These are phyloP conservation scores for Taiozyma sp. DNA, from an alignment of 1,139 yeast species.

Conservation along the genomic window DNA sequence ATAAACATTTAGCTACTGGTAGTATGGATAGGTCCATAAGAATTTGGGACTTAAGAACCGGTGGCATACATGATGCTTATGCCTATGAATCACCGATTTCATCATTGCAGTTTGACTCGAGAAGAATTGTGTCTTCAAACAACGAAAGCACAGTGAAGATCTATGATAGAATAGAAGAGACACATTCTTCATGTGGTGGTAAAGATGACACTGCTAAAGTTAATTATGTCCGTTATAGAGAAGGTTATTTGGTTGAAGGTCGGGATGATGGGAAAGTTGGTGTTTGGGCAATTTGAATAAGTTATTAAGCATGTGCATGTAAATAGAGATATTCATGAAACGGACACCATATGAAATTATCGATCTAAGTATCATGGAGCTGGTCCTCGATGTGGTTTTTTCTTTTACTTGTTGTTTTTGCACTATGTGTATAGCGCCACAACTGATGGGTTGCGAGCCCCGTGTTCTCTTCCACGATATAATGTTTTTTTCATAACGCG, in stretches of 20 bases:
- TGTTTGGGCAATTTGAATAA: slow-evolving; percentile 44
- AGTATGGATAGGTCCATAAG: slow-evolving; percentile 59
- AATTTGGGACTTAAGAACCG: slow-evolving; percentile 69
- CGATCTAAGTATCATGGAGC: too few relatives aligned
- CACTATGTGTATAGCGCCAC: too few relatives aligned
- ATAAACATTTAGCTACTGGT: slow-evolving; percentile 56
- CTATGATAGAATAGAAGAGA: slow-evolving; percentile 47
- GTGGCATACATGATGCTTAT: slow-evolving; percentile 53
- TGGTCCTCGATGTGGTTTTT: too few relatives aligned
- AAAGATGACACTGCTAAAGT: slow-evolving; percentile 28
- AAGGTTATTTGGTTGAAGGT: slow-evolving; percentile 62
- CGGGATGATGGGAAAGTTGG: slow-evolving; percentile 51
- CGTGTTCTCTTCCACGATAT: too few relatives aligned
- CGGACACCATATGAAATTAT: not conserved
- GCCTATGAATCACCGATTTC: slow-evolving; percentile 49
- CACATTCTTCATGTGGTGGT: slow-evolving; percentile 48
- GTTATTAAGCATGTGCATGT: not conserved
- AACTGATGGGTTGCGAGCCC: too few relatives aligned
- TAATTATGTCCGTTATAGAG: slow-evolving; percentile 43
- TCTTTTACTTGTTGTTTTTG: too few relatives aligned
- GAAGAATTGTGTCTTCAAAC: slow-evolving; percentile 47
- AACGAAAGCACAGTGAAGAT: slow-evolving; percentile 45
- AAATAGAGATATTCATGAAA: not conserved
- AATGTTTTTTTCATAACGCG: too few relatives aligned
- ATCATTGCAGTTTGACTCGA: slow-evolving; percentile 48